These are phyloP conservation scores for Rhizoctonia solani DNA, from an alignment of 1,284 basidiomycete species.

Conservation along the genomic window DNA sequence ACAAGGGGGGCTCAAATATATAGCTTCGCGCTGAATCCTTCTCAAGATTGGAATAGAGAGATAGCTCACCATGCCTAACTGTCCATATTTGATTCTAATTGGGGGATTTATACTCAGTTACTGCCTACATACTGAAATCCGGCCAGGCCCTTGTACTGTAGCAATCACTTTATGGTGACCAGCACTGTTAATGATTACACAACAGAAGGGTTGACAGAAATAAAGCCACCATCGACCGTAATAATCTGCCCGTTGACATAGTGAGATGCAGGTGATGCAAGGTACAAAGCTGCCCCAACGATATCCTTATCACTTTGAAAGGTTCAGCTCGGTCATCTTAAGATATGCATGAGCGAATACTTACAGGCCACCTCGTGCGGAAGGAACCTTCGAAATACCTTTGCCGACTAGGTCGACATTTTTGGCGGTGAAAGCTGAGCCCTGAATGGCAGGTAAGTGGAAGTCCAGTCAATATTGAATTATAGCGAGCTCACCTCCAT, in stretches of 20 bases:
- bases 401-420: constrained; percentile 59
- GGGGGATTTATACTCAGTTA: no score
- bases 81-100: no score
- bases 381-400: constrained; percentile 62
- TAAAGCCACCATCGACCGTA: constrained; percentile 70
- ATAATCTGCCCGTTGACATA: constrained; percentile 78
- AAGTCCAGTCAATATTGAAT: neutral
- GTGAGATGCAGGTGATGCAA: constrained; percentile 68
- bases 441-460: neutral
- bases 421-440: constrained; percentile 42
- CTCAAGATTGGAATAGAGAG: no score
- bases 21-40: no score
- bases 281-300: constrained; percentile 72
- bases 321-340: neutral
- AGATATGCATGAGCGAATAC: constrained; percentile 40
- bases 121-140: no score
- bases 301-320: constrained; percentile 63
- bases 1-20: no score
- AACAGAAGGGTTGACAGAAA: constrained; percentile 66
- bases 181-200: neutral
- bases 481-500: constrained; percentile 43
- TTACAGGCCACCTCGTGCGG: constrained; percentile 66
- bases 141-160: neutral
- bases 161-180: no score
- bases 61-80: no score